Evolutionary conservation across 805 yeast genomes (phyloP), one percentile per base, ranked within the genome.

Genomic region (Saccharomycopsis vini): DNA sequence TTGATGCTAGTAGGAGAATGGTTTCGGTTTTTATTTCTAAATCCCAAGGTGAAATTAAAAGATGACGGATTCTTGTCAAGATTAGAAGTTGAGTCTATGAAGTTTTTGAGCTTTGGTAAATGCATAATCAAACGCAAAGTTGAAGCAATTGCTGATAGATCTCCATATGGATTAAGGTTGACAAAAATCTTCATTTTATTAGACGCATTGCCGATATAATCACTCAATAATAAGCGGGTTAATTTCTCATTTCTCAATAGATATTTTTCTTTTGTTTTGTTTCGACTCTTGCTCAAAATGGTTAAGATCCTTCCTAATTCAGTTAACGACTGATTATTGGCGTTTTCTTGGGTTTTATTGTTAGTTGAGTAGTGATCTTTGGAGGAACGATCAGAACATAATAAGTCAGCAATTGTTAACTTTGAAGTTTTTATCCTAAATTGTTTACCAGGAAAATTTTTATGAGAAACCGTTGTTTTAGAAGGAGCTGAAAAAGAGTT

Each of bases 381-480:
- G n/a, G n/a, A n/a, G n/a, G n/a, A n/a, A n/a, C n/a, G n/a, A n/a
- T 75, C 79, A 6, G 74, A 62, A 1, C 79, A 77, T 1, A 79
- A 77, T 16, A 75, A 52, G 50, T 75, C 79, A 0, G 72, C 73
- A 34, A 75, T 55, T 0, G 73, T 68, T 22, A 75, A 56, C 39
- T 73, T 62, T 4, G 72, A 55, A 1, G 62, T 54, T 30, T 50
- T 54, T 2, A 46, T 36, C 18, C 24, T 37, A 40, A 46, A 16
- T 4, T 28, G 36, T 20, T 43, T 46, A 7, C 43, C 43, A 3
- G 50, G 50, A 16, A 46, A 34, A 4, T 33, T 10, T 3, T 35
- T 26, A 28, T 35, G 41, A 15, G 47, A 39, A 4, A 37, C 5
- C 5, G 23, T 19, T 18, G 7, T 3, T 5, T 22, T 18, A 6